Evolutionary conservation across 2,329 filamentous ascomycete species (phyloP).

Genomic region (Monosporascus ibericus): DNA sequence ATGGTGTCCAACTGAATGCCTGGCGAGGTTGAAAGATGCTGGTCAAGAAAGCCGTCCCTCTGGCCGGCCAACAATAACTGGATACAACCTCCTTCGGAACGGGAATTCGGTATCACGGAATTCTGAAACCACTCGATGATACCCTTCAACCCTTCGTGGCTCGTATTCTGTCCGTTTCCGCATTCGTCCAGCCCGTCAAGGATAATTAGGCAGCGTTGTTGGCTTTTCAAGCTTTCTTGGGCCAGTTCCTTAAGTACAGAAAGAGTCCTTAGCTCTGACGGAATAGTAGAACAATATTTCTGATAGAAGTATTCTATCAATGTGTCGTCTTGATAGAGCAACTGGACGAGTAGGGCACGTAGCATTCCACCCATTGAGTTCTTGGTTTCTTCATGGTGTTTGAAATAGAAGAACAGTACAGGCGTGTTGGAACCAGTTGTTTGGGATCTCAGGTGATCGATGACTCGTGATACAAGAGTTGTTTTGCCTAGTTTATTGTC

Average conservation of each 20-base stretch:
- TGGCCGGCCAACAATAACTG: constrained; percentile 2
- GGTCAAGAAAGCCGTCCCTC: constrained; percentile 4
- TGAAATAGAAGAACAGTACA: constrained; percentile 9
- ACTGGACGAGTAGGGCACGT: constrained; percentile 3
- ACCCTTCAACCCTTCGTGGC: background rate
- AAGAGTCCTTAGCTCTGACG: background rate
- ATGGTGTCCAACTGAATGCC: constrained; percentile 1
- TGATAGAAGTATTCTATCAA: background rate
- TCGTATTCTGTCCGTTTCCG: background rate
- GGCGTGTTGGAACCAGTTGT: background rate
- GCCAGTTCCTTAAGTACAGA: constrained; percentile 1
- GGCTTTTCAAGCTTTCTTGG: constrained; percentile 1
- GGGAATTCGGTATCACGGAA: constrained; percentile 1
- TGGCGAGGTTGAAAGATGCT: background rate
- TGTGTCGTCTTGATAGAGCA: background rate
- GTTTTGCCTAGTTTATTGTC: constrained; percentile 5
- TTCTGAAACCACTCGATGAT: constrained; percentile 1
- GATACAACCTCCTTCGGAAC: background rate
- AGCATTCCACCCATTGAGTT: constrained; percentile 3
- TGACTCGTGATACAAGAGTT: constrained; percentile 2
- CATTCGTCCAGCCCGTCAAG: constrained; percentile 8
- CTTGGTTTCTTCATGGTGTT: constrained; percentile 3
- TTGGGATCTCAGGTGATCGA: constrained; percentile 1
- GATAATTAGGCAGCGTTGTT: constrained; percentile 1
- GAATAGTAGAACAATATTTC: background rate